Base-by-base conservation (phyloP, 768 basidiomycete species). In the Collybiopsis luxurians region DNA sequence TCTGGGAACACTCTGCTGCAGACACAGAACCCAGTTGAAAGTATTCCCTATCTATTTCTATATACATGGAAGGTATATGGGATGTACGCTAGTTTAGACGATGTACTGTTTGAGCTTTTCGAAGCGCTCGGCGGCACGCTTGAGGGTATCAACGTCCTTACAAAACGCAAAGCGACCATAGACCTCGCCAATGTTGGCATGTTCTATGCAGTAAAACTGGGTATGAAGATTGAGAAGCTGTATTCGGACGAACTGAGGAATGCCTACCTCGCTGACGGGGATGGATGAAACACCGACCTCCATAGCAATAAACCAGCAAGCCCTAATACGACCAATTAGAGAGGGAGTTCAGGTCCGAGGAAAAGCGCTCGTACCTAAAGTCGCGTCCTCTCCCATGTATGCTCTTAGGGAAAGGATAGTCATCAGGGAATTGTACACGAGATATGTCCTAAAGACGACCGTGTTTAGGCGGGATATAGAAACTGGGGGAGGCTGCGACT, bases 251-350 rank as follows among this genome's bases (percentile, higher is more conserved):
- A 47, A 24, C 34, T 12, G 45, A 27, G 51, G 50, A 53, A 19
- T n/a, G 66, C 81, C 64, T 70, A 93, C 93, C 82, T 96, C 94
- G 80, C 93, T 95, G 58, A 95, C 92, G 12, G 95, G 95, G 59
- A 98, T 97, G 5, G 90, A 86, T 30, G 94, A 95, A 21, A 98
- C 94, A 6, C 92, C 92, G 42, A 96, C 70, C 68, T 95, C 90
- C 69, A 87, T 77, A 2, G 93, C 94, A 61, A 97, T 89, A 76
- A 95, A 96, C 95, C 95, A 98, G 67, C 88, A 88, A n/a, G 89
- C 90, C 67, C 91, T 95, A 55, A 19, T 52, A 55, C 52, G 46
- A 48, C 55, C 27, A 59, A 68, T 36, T 26, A 51, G 21, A 15
- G 36, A 45, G 63, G 56, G 54, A 13, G 53, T 56, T 26, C 36